Evolutionary conservation across 306 rosid species (phyloP).

Genomic region (Cucurbita moschata): DNA sequence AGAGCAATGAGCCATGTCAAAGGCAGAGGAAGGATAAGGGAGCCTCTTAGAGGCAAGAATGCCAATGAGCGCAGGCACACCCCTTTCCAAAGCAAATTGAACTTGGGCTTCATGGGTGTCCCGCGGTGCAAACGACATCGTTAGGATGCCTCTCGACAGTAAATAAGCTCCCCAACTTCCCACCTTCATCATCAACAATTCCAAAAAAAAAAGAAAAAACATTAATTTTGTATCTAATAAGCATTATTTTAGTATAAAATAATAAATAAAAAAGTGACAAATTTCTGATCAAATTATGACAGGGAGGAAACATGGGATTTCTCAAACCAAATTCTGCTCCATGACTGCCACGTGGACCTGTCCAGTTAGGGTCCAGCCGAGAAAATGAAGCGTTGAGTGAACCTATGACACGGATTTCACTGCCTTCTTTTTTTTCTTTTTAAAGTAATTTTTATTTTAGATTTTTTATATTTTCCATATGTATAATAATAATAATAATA

Average conservation of each 20-base stretch:
- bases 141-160: conserved; percentile 29
- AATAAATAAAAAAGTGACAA: neutral
- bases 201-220: no score
- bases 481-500: neutral
- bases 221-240: no score
- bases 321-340: neutral
- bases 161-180: conserved; percentile 72
- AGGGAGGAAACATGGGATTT: neutral
- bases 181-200: conserved; percentile 20
- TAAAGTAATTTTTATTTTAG: neutral
- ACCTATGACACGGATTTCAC: neutral
- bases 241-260: neutral
- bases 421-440: neutral
- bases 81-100: conserved; percentile 62
- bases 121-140: conserved; percentile 59
- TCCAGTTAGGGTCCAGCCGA: neutral
- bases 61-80: conserved; percentile 57
- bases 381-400: neutral
- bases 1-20: conserved; percentile 71
- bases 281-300: neutral
- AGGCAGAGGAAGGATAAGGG: conserved; percentile 49
- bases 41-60: conserved; percentile 49
- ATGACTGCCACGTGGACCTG: neutral
- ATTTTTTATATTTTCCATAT: neutral
- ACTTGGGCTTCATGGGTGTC: conserved; percentile 71